Evolutionary conservation across 2,329 filamentous ascomycete genomes (phyloP), one percentile per base, ranked within the genome.

Genomic region (Chalara sp.): DNA sequence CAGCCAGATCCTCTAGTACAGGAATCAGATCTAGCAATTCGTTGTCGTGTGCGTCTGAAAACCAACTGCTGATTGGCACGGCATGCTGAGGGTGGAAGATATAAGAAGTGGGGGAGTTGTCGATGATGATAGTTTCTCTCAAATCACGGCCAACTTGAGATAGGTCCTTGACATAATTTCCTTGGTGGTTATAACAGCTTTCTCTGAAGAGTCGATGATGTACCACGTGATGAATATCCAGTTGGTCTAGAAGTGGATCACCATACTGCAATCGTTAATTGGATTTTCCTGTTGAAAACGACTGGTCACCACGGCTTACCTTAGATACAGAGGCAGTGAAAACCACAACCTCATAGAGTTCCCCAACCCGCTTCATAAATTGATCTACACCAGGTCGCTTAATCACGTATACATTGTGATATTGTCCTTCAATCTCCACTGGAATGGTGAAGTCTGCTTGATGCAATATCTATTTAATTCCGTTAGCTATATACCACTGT

Each of bases 51-150:
- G 93, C 93, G 72, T 99, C 93, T 59, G 91, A 96, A 74, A 99
- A 99, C 93, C 93, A 99, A 77, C 92, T 97, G 80, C 91, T 96
- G 73, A 99, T 99, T 30, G 93, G 93, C 46, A 99, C 92, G 54
- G 93, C 93, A 69, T 99, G 93, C 74, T 99, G 92, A 29, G 93
- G 93, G 68, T 99, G 93, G 79, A 99, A 99, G 64, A 99, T 97
- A 75, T 99, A 99, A 10, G 92, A 97, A 5, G 93, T 99, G 2
- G 93, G 93, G 44, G 93, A 97, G 72, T 99, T 99, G 75, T 99
- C 93, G 65, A 99, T 99, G 68, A 99, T 99, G 67, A 99, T 99
- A 21, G 92, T 99, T 67, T 99, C 92, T 69, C 89, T 89, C 51
- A 99, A 81, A 68, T 97, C 91, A 58, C 93, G 86, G 47, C 93